Evolutionary conservation across 2,329 filamentous ascomycete species (phyloP), one percentile per base, ranked within the genome.

Genomic region (Epichloe glyceriae): DNA sequence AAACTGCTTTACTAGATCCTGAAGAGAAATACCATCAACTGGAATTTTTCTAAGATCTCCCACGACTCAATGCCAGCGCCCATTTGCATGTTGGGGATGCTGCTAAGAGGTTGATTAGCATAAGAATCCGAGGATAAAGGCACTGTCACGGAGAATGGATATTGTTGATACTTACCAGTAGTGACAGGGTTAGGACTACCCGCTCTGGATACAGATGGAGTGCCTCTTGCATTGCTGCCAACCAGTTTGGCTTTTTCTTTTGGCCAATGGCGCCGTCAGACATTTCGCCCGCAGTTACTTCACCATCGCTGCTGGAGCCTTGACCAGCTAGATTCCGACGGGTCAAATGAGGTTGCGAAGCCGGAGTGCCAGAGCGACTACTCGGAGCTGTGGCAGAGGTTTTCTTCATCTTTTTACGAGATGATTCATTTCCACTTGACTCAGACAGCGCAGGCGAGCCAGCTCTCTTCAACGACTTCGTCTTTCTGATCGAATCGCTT

Each of bases 391-490:
- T 62, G 3, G 63, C 66, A 2, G 68, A 67, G 54, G 80, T 76
- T 63, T 85, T 85, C 70, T 84, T 86, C 62, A 85, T 80, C 64
- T 78, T 79, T 71, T 87, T 88, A 69, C 93, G 84, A 22, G 83
- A 80, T 0, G 87, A 91, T 64, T 97, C 91, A 58, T 90, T 94
- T 49, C 88, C 91, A 64, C 88, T 95, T 10, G 88, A 88, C 64
- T 97, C 91, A 2, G 89, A 96, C 34, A 86, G 75, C 56, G 90
- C 85, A 3, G 90, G 88, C 15, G 89, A 95, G 17, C 89, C 88
- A 34, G 87, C 78, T 33, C 91, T 83, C 70, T 96, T 96, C 49
- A 91, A 77, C 34, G 74, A 75, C 61, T 80, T 82, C 59, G 67
- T 66, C 62, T 79, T 80, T 65, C 78, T 80, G 0, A 52, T 47